Evolutionary conservation across 1,284 basidiomycete species (phyloP).

Genomic region (Moniliophthora roreri): DNA sequence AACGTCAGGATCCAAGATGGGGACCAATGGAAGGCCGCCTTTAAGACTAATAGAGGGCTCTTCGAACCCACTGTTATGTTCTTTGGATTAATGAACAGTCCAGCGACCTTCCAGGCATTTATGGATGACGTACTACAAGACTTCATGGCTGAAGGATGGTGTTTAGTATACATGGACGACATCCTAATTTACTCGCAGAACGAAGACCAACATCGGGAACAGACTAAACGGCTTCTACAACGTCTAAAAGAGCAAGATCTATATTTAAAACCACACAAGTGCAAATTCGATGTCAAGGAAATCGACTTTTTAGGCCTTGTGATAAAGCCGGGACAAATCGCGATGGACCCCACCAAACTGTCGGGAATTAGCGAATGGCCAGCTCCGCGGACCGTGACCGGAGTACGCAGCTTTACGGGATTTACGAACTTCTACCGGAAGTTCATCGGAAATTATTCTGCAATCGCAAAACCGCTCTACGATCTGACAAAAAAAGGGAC

Average conservation of each 20-base stretch:
- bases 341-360: slow-evolving; percentile 30
- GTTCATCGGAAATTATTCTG: too few relatives aligned
- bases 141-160: slow-evolving; percentile 18
- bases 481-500: too few relatives aligned
- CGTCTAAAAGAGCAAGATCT: slow-evolving; percentile 18
- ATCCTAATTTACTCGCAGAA: slow-evolving; percentile 28
- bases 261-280: slow-evolving; percentile 28
- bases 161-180: slow-evolving; percentile 31
- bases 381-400: too few relatives aligned
- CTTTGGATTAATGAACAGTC: slow-evolving; percentile 32
- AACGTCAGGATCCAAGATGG: slow-evolving; percentile 24
- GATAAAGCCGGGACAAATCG: slow-evolving; percentile 20
- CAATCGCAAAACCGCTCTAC: too few relatives aligned
- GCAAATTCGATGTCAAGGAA: slow-evolving; percentile 22
- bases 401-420: too few relatives aligned
- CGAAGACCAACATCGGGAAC: slow-evolving; percentile 20
- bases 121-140: slow-evolving; percentile 24
- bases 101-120: slow-evolving; percentile 27
- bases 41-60: slow-evolving; percentile 18
- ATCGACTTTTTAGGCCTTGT: slow-evolving; percentile 31
- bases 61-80: slow-evolving; percentile 32
- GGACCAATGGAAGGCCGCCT: slow-evolving; percentile 25
- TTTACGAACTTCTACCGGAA: too few relatives aligned
- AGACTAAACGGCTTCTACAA: slow-evolving; percentile 9
- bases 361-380: too few relatives aligned